A percentile compares a stretch with the other conserved stretches of the same genome.
These are phyloP conservation scores for Diatrype stigma DNA, from an alignment of 2,329 filamentous ascomycete genomes.

Conservation along the genomic window DNA sequence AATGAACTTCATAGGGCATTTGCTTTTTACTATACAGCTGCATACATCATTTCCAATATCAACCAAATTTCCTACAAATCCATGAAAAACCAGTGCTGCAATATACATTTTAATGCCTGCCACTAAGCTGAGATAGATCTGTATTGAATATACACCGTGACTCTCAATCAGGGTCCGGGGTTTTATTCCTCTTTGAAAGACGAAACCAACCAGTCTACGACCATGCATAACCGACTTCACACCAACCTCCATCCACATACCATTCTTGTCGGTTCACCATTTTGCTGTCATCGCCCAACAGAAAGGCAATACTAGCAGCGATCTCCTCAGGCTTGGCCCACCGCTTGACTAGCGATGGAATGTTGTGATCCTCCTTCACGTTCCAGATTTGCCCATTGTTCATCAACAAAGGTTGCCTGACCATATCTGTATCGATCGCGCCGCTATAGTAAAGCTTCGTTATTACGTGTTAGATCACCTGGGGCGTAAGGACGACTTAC, in stretches of 20 bases:
- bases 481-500: conserved; percentile 6
- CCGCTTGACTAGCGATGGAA: conserved; percentile 6
- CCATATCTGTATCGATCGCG: conserved; percentile 5
- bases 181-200: too few species aligned
- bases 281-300: conserved; percentile 26
- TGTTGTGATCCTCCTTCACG: conserved; percentile 1
- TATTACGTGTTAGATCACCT: neutral
- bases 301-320: conserved; percentile 22
- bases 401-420: conserved; percentile 2
- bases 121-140: too few species aligned
- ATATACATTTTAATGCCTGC: too few species aligned
- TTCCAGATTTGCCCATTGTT: conserved; percentile 4
- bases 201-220: neutral
- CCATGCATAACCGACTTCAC: neutral
- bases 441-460: neutral
- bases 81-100: too few species aligned
- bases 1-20: too few species aligned
- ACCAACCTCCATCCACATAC: conserved; percentile 25
- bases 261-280: conserved; percentile 19
- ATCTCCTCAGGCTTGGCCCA: conserved; percentile 26
- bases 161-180: too few species aligned
- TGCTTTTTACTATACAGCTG: too few species aligned
- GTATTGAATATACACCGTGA: too few species aligned
- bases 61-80: too few species aligned
- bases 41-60: too few species aligned